Evolutionary conservation across 2,329 filamentous ascomycete genomes (phyloP).

Genomic region (Fusarium buharicum): DNA sequence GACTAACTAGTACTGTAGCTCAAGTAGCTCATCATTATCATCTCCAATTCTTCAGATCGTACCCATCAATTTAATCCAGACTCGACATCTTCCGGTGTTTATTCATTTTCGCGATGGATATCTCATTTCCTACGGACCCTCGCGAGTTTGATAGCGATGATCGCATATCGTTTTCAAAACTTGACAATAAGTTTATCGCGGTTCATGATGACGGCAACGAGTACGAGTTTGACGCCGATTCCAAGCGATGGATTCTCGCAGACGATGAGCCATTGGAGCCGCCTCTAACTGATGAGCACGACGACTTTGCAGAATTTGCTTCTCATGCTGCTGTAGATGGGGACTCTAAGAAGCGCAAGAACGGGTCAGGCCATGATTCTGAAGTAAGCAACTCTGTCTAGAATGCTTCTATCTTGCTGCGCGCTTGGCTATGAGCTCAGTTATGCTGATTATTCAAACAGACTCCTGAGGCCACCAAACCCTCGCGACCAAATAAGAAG

Average conservation of each 20-base stretch:
- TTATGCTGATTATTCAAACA: slow-evolving; percentile 26
- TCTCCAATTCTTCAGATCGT: slow-evolving; percentile 8
- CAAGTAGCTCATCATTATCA: slow-evolving; percentile 17
- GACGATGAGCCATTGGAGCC: slow-evolving; percentile 55
- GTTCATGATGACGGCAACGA: slow-evolving; percentile 87
- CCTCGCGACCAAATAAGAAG: slow-evolving; percentile 57
- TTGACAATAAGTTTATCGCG: slow-evolving; percentile 83
- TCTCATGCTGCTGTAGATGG: slow-evolving; percentile 41
- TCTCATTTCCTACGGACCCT: slow-evolving; percentile 66
- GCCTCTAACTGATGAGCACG: slow-evolving; percentile 56
- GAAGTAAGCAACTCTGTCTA: slow-evolving; percentile 53
- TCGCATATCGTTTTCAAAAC: slow-evolving; percentile 86
- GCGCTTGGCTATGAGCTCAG: not conserved
- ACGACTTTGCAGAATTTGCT: slow-evolving; percentile 47
- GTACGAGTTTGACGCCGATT: slow-evolving; percentile 79
- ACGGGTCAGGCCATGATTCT: slow-evolving; percentile 50
- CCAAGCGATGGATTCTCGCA: slow-evolving; percentile 79
- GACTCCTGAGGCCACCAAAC: slow-evolving; percentile 50
- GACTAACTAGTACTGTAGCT: slow-evolving; percentile 5
- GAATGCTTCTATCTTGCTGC: not conserved
- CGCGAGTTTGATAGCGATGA: slow-evolving; percentile 79
- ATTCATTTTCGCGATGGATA: slow-evolving; percentile 45
- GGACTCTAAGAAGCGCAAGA: slow-evolving; percentile 56
- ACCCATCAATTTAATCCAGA: not conserved
- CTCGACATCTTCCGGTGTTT: not conserved